Evolutionary conservation across 1,284 basidiomycete genomes (phyloP).

Genomic region (Melanopsichium pennsylvanicum): DNA sequence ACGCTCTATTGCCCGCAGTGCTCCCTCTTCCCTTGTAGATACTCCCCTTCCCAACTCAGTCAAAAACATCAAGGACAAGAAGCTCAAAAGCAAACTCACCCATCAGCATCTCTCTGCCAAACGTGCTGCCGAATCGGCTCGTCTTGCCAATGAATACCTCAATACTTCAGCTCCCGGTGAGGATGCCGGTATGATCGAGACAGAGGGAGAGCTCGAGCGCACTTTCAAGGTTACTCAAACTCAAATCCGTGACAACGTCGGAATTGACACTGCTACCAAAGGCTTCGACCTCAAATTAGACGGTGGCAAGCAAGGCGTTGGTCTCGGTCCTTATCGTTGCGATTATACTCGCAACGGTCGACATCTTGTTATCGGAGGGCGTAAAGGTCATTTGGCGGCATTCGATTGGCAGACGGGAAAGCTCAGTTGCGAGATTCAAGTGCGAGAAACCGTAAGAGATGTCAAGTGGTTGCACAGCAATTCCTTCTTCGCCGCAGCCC

Average conservation of each 20-base stretch:
- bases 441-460: constrained; percentile 87
- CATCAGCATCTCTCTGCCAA: constrained; percentile 52
- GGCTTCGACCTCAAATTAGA: constrained; percentile 83
- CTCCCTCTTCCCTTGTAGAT: constrained; percentile 41
- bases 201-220: constrained; percentile 80
- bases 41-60: constrained; percentile 57
- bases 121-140: constrained; percentile 57
- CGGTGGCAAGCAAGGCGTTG: constrained; percentile 67
- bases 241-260: constrained; percentile 77
- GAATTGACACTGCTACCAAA: constrained; percentile 77
- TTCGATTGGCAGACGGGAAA: constrained; percentile 93
- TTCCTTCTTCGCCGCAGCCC: constrained; percentile 90
- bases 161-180: constrained; percentile 56
- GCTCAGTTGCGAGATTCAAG: constrained; percentile 85
- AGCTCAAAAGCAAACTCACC: constrained; percentile 60
- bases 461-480: constrained; percentile 94
- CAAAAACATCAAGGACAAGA: constrained; percentile 59
- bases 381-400: constrained; percentile 86
- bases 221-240: constrained; percentile 88
- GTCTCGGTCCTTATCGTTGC: constrained; percentile 77
- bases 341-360: constrained; percentile 90
- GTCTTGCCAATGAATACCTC: constrained; percentile 61
- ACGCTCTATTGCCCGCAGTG: constrained; percentile 51
- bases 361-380: constrained; percentile 72
- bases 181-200: constrained; percentile 76